Percentiles rank a stretch among this genome's conserved stretches.
phyloP scores from a whole-genome alignment of 805 yeast species.

The Lipomyces japonicus region DNA sequence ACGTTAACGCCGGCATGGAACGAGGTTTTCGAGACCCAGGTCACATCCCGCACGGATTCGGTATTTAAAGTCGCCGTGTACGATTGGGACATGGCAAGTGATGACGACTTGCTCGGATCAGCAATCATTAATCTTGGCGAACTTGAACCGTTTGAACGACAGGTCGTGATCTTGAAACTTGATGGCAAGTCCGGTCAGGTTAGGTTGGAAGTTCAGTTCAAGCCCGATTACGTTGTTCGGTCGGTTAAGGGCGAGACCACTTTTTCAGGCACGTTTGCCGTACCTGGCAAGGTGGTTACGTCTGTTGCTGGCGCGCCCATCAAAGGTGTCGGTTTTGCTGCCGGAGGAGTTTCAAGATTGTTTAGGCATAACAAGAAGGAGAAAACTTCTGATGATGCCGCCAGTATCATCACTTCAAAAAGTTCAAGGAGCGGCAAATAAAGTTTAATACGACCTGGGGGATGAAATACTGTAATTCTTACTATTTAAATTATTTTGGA shows the following conservation, averaged over 20 bases:
- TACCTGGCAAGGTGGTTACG: conserved; percentile 43
- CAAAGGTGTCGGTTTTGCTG: conserved; percentile 48
- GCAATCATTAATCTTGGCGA: conserved; percentile 55
- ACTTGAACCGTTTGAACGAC: conserved; percentile 55
- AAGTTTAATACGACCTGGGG: no score
- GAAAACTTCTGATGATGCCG: conserved; percentile 13
- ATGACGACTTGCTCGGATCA: conserved; percentile 76
- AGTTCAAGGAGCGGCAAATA: neutral
- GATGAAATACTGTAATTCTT: no score
- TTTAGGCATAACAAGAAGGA: conserved; percentile 11
- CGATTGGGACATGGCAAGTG: conserved; percentile 91
- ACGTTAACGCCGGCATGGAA: conserved; percentile 90
- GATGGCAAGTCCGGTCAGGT: conserved; percentile 58
- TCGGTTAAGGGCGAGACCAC: conserved; percentile 19
- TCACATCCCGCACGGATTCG: conserved; percentile 62
- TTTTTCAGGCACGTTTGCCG: conserved; percentile 30
- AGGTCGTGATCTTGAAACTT: conserved; percentile 52
- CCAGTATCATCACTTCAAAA: conserved; percentile 10
- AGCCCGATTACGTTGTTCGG: conserved; percentile 60
- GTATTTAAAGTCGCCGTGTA: conserved; percentile 53
- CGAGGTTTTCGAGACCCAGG: conserved; percentile 56
- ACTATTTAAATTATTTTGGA: neutral
- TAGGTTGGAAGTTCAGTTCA: conserved; percentile 56
- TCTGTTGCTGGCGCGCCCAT: conserved; percentile 51
- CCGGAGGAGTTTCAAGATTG: conserved; percentile 41